These are phyloP conservation scores for Scytalidium lignicola DNA, from an alignment of 2,329 filamentous ascomycete species.

Conservation along the genomic window DNA sequence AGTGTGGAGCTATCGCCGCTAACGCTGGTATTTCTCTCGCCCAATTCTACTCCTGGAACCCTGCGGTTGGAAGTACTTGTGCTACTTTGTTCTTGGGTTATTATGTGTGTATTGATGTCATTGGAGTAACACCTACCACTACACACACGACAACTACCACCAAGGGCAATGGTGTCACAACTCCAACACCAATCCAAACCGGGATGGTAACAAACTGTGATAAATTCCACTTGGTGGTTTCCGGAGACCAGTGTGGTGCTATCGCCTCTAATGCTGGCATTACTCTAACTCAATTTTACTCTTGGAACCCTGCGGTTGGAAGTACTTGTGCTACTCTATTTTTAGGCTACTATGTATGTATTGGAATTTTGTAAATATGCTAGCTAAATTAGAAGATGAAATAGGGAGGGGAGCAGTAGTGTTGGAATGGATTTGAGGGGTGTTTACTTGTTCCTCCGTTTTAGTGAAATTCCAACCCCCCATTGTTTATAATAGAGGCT, in stretches of 20 bases:
- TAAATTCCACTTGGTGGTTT: constrained; percentile 21
- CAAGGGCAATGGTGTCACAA: constrained; percentile 19
- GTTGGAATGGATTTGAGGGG: too few species aligned
- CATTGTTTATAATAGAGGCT: too few species aligned
- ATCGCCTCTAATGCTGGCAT: constrained; percentile 21
- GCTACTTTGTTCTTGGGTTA: constrained; percentile 16
- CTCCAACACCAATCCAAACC: constrained; percentile 24
- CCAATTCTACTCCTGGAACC: constrained; percentile 23
- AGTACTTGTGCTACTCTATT: constrained; percentile 20
- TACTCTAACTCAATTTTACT: constrained; percentile 19
- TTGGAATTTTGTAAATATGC: too few species aligned
- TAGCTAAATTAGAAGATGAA: too few species aligned
- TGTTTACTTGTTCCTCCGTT: too few species aligned
- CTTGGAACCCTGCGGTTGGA: constrained; percentile 16
- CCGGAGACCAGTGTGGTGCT: constrained; percentile 18
- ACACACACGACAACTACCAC: constrained; percentile 9
- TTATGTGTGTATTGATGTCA: constrained; percentile 17
- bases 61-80: constrained; percentile 9
- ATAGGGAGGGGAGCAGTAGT: too few species aligned
- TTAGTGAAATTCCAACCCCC: too few species aligned
- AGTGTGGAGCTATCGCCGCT: constrained; percentile 21
- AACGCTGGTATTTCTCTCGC: constrained; percentile 17
- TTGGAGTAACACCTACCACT: constrained; percentile 5
- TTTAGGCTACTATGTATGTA: constrained; percentile 17
- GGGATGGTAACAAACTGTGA: constrained; percentile 26